Conservation (phyloP, 1,284 basidiomycete genomes). For the Puccinia novopanici region DNA sequence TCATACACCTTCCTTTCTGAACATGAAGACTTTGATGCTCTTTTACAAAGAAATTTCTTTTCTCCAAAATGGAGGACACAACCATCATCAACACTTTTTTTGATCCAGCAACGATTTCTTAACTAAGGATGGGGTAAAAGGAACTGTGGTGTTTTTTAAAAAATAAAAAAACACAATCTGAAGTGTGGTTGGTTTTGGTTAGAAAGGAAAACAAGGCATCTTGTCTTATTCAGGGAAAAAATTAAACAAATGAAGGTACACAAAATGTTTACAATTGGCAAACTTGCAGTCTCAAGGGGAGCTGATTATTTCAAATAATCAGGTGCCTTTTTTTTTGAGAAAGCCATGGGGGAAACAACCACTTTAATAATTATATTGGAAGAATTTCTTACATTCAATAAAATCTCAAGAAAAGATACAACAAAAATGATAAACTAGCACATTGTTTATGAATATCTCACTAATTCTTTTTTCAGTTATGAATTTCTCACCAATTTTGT, state of each 20-base stretch:
- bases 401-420: no score
- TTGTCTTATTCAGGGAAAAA: constrained; percentile 2
- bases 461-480: no score
- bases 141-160: not conserved
- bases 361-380: not conserved
- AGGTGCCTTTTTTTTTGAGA: not conserved
- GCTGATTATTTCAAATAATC: no score
- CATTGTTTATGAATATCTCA: no score
- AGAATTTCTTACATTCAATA: no score
- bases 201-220: not conserved
- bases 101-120: not conserved
- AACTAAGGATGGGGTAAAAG: not conserved
- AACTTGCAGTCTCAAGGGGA: not conserved
- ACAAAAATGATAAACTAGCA: no score
- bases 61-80: not conserved
- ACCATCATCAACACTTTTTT: not conserved
- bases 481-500: no score
- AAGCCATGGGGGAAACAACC: not conserved
- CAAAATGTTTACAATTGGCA: not conserved
- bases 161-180: not conserved
- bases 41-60: constrained; percentile 7
- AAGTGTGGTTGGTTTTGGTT: not conserved
- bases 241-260: constrained; percentile 9
- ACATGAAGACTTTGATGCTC: constrained; percentile 8
- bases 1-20: not conserved